These are phyloP conservation scores for Clausena lansium DNA, from an alignment of 345 rosid species.

Conservation along the genomic window DNA sequence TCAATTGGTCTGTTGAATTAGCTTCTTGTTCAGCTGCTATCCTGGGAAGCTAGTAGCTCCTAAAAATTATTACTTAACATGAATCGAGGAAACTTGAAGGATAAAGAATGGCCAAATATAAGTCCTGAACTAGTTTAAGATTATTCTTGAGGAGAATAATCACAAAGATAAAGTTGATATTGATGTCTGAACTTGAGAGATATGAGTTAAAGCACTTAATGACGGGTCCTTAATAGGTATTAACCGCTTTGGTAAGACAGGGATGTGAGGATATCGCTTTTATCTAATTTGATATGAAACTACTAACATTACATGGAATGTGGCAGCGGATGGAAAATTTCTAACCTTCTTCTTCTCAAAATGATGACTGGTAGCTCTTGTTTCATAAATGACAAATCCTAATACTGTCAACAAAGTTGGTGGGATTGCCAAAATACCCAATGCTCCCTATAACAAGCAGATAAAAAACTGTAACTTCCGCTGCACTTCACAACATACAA, in stretches of 20 bases:
- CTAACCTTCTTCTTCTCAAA: conserved; percentile 52
- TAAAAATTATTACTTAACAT: not conserved
- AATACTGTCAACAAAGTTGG: conserved; percentile 47
- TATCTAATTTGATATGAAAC: not conserved
- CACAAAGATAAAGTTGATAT: not conserved
- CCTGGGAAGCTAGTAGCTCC: not conserved
- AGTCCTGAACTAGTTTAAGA: not conserved
- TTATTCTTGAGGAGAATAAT: not conserved
- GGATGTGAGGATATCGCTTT: not conserved
- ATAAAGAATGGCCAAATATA: not conserved
- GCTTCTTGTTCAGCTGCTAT: not conserved
- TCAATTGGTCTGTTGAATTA: not conserved
- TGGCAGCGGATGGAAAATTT: not conserved
- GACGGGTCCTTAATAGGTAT: not conserved
- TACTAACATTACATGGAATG: not conserved
- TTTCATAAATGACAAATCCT: conserved; percentile 68
- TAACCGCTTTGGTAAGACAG: not conserved
- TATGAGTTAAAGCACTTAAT: not conserved
- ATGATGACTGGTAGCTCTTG: conserved; percentile 27
- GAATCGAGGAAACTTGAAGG: not conserved
- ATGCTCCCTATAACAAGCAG: conserved; percentile 47
- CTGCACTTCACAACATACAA: not conserved
- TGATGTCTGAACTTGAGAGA: not conserved
- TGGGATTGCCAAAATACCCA: conserved; percentile 62
- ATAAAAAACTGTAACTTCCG: not conserved